Base-by-base conservation (phyloP, 2,329 filamentous ascomycete species). In the Cladosporium sp. region DNA sequence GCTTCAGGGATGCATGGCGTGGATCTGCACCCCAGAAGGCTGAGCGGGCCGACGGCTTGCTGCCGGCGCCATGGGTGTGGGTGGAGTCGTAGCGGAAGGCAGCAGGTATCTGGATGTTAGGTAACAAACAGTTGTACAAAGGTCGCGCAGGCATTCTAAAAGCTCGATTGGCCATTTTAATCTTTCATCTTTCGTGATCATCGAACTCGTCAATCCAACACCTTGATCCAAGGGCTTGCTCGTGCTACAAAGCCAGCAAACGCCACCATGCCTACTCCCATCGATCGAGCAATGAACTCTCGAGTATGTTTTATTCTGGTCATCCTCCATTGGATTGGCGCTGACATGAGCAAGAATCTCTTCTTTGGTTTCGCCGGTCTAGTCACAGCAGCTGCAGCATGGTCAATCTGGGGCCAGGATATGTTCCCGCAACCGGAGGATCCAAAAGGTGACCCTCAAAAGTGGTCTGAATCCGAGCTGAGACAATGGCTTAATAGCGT, bases 341-440 rank as follows among this genome's bases (percentile, higher is more conserved):
- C 22, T 28, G 22, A 28, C 22, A 28, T 49, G 22, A 5, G 22
- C 22, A 28, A 68, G 65, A 69, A 68, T 52, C 56, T 68, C 46
- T 68, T 63, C 62, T 52, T 72, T 84, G 88, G 84, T 14, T 96
- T 96, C 66, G 84, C 86, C 4, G 88, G 87, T 9, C 78, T 95
- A 49, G 80, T 96, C 11, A 87, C 87, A 6, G 89, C 87, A 2
- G 89, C 86, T 2, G 86, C 89, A 13, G 83, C 82, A 40, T 95
- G 87, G 85, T 80, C 82, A 14, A 92, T 96, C 62, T 95, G 87
- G 84, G 89, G 89, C 53, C 79, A 82, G 49, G 89, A 92, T 58
- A 80, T 96, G 64, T 95, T 96, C 63, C 91, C 91, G 1, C 70
- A 80, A 3, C 75, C 83, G 59, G 56, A 76, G 44, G 90, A 95